Evolutionary conservation across 2,329 filamentous ascomycete species (phyloP), one percentile per base, ranked within the genome.

Genomic region (Xylariomycetidae sp.): DNA sequence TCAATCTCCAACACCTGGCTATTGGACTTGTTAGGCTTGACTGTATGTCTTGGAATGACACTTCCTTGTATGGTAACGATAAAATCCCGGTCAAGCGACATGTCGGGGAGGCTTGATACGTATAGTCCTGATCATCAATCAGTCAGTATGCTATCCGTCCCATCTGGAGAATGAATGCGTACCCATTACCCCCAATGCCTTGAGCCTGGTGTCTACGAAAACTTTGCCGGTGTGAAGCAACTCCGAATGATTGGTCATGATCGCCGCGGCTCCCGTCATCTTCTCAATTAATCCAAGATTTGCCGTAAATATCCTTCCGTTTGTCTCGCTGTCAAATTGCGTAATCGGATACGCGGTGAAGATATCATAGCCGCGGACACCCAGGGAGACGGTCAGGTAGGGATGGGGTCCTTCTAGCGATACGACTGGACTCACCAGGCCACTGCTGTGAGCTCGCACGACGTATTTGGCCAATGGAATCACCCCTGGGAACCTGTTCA

Each of bases 181-280:
- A 77, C 84, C 85, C 13, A 87, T 67, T 14, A 70, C 70, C 0
- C 90, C 90, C 2, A 96, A 62, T 0, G 88, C 88, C 56, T 94
- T 96, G 26, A 96, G 55, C 11, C 72, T 75, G 1, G 83, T 76
- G 48, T 79, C 77, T 10, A 94, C 61, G 6, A 77, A 61, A 14
- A 92, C 62, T 12, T 77, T 66, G 1, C 79, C 78, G 36, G 77
- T 81, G 6, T 46, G 53, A 4, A 49, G 50, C 27, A 80, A 55
- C 20, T 71, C 72, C 27, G 81, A 71, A 17, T 74, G 69, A n/a
- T 67, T 80, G 23, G 67, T 70, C 1, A 82, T 65, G 6, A 95
- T 72, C 0, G 88, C 88, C 1, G 87, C 88, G 1, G 82, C 79
- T 1, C 88, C 90, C 0, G 88, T 88, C 85, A 97, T 94, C 59